Percentiles rank a stretch among this genome's conserved stretches.
These are phyloP conservation scores for Phytophthora syringae DNA, from an alignment of 352 stramenopile genomes.

Conservation along the genomic window DNA sequence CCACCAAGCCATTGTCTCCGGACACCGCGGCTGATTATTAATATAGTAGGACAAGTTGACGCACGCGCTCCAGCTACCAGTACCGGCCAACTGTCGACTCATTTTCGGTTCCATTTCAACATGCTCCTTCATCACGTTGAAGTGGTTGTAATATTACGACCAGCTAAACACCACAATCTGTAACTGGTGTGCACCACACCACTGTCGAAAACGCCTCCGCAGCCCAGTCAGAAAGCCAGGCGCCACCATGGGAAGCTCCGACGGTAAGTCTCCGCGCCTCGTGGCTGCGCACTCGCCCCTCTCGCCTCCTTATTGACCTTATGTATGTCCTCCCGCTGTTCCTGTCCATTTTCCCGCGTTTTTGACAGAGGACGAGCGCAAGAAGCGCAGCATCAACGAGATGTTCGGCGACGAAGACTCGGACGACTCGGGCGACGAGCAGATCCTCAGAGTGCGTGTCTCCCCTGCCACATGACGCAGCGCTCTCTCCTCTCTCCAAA, in stretches of 20 bases:
- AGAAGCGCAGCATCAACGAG: conserved; percentile 89
- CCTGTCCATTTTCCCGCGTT: background rate
- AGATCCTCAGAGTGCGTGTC: conserved; percentile 56
- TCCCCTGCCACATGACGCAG: background rate
- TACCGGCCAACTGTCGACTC: background rate
- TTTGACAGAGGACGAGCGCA: conserved; percentile 71
- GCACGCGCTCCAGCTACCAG: background rate
- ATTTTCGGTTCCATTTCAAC: background rate
- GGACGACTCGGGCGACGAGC: conserved; percentile 70
- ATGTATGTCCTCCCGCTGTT: background rate
- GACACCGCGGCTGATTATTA: conserved; percentile 13
- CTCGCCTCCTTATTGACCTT: conserved; percentile 1
- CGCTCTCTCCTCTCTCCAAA: background rate
- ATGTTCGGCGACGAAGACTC: conserved; percentile 89
- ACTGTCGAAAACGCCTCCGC: conserved; percentile 1
- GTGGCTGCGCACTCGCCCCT: background rate
- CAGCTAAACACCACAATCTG: background rate
- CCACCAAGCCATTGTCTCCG: conserved; percentile 12
- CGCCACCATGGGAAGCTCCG: conserved; percentile 55
- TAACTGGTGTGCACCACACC: background rate
- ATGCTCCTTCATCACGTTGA: too few relatives aligned
- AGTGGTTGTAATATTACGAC: conserved; percentile 19
- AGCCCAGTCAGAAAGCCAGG: conserved; percentile 3
- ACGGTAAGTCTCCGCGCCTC: conserved; percentile 49
- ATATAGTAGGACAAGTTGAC: conserved; percentile 17